These are phyloP conservation scores for Dianthus caryophyllus DNA, from an alignment of 148 eudicot species.

Conservation along the genomic window DNA sequence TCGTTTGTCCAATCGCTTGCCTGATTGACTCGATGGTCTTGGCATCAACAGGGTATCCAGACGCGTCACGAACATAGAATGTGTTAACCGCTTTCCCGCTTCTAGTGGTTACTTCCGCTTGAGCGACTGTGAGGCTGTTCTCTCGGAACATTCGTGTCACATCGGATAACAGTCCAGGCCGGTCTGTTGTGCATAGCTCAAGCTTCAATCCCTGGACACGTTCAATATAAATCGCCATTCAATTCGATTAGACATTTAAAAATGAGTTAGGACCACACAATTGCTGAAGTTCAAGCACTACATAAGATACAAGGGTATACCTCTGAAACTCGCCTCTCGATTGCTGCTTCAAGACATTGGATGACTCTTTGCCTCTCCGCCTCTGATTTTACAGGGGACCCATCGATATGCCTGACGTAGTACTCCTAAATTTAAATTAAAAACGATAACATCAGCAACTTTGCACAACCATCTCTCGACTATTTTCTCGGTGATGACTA, in stretches of 20 bases:
- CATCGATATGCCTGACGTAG: constrained; percentile 78
- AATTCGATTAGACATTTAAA: background rate
- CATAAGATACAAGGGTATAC: constrained; percentile 29
- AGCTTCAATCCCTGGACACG: constrained; percentile 69
- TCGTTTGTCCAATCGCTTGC: constrained; percentile 71
- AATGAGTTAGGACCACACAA: constrained; percentile 2
- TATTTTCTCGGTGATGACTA: too few species aligned
- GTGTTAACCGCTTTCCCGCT: constrained; percentile 76
- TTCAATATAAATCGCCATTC: background rate
- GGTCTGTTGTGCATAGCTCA: constrained; percentile 81
- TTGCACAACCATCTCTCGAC: background rate
- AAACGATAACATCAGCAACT: background rate
- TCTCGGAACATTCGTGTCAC: constrained; percentile 87
- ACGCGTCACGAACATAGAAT: constrained; percentile 78
- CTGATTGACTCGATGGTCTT: constrained; percentile 80
- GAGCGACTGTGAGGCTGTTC: constrained; percentile 73
- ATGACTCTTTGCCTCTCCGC: constrained; percentile 86
- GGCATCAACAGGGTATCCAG: constrained; percentile 76
- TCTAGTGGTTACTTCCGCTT: constrained; percentile 78
- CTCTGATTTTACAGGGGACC: constrained; percentile 86
- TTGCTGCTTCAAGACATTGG: constrained; percentile 92
- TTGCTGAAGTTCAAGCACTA: background rate
- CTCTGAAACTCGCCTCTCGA: constrained; percentile 87
- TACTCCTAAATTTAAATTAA: constrained; percentile 55
- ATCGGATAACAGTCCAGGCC: constrained; percentile 70